Evolutionary conservation across 257 asterid genomes (phyloP), one percentile per base, ranked within the genome.

Genomic region (Solanum dulcamara): DNA sequence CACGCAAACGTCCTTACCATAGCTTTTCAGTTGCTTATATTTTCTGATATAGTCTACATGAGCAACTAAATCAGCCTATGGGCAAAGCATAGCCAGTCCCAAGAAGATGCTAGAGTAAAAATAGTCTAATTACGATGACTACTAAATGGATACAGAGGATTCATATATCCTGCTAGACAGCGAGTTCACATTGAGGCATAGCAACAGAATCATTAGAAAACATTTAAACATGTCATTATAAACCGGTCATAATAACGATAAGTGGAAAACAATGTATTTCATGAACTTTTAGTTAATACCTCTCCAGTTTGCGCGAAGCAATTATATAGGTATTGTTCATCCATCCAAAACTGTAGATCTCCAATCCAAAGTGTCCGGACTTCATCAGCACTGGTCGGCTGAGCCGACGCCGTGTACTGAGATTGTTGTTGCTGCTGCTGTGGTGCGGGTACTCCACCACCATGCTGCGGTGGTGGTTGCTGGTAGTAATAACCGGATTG

Each of bases 281-380:
- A 40, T 18, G 33, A 24, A 26, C 13, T 40, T 35, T 26, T 13
- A 82, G 17, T 12, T 40, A 75, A 75, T 87, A 95, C 98, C 94
- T 93, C 97, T 82, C 97, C 97, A 18, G 97, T 93, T 50, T 88
- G 93, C 62, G 81, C 88, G 88, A 95, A 93, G 87, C 95, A 93
- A 59, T 71, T 83, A 30, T 84, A 82, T 70, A 95, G 92, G 83
- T 93, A 95, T 85, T 77, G 91, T 88, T 95, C 98, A 74, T 95
- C 98, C 98, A 95, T 95, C 97, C 97, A 95, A 87, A 86, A 90
- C 94, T 93, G 97, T 81, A 95, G 93, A 85, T 95, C 97, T 32
- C 98, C 98, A 89, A 95, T 92, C 98, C 98, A 95, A 10, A 95
- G 94, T 22, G 96, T 87, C 50, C 94, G 91, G 81, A 94, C 70